Conservation (phyloP, 805 yeast species). For the Starmerella cellae region DNA sequence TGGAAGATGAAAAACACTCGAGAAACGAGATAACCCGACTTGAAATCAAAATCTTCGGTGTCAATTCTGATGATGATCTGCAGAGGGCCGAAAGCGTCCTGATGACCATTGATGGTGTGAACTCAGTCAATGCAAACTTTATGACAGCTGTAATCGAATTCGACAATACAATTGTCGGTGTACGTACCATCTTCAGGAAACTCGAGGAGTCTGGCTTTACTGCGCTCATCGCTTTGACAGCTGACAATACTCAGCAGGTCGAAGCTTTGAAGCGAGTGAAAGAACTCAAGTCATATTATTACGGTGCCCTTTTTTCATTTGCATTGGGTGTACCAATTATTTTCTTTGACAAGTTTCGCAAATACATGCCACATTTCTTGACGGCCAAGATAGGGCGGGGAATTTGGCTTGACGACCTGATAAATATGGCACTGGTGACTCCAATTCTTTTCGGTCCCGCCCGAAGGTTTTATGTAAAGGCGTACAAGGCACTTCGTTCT, state of each 20-base stretch:
- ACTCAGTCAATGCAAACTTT: slow-evolving; percentile 37
- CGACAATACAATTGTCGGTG: slow-evolving; percentile 36
- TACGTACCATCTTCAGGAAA: slow-evolving; percentile 47
- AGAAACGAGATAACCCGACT: neutral
- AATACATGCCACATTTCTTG: slow-evolving; percentile 26
- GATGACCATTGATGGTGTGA: slow-evolving; percentile 36
- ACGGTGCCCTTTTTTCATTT: slow-evolving; percentile 40
- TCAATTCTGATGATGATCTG: slow-evolving; percentile 49
- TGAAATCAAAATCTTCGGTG: slow-evolving; percentile 38
- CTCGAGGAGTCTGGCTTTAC: slow-evolving; percentile 43
- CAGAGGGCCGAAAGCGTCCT: slow-evolving; percentile 38
- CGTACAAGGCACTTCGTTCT: slow-evolving; percentile 52
- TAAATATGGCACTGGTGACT: slow-evolving; percentile 45
- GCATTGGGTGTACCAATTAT: slow-evolving; percentile 50
- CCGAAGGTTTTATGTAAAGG: slow-evolving; percentile 47
- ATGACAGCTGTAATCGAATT: slow-evolving; percentile 40
- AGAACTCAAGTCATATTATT: slow-evolving; percentile 62
- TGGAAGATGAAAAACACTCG: slow-evolving; percentile 1
- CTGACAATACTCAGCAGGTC: slow-evolving; percentile 57
- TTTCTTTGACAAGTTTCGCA: slow-evolving; percentile 33
- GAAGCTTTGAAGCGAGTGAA: slow-evolving; percentile 51
- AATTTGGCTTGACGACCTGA: slow-evolving; percentile 45
- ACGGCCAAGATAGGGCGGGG: slow-evolving; percentile 42
- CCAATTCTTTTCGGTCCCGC: slow-evolving; percentile 62
- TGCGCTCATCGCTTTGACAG: slow-evolving; percentile 34